Evolutionary conservation across 2,329 filamentous ascomycete genomes (phyloP).

Genomic region (Claviceps sp.): DNA sequence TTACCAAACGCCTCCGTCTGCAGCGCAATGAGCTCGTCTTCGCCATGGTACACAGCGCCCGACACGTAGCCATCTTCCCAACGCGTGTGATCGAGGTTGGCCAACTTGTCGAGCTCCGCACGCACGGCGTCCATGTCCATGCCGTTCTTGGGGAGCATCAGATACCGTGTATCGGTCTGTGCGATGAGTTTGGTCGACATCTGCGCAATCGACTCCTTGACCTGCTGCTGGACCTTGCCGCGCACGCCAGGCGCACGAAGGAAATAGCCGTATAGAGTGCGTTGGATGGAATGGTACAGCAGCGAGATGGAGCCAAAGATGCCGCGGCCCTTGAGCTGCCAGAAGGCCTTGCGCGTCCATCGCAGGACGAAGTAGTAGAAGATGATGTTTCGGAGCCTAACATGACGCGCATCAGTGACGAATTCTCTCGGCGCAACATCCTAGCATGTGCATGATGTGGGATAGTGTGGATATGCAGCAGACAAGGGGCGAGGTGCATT

Average conservation of each 20-base stretch:
- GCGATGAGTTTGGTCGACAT: conserved; percentile 75
- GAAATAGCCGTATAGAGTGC: conserved; percentile 72
- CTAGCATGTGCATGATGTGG: not conserved
- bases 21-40: conserved; percentile 63
- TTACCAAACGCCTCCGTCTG: conserved; percentile 88
- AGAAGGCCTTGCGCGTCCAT: conserved; percentile 65
- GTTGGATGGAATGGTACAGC: conserved; percentile 57
- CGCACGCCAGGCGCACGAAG: conserved; percentile 77
- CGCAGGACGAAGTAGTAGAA: conserved; percentile 81
- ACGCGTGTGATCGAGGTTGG: conserved; percentile 79
- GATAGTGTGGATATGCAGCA: not conserved
- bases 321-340: conserved; percentile 81
- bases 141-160: conserved; percentile 69
- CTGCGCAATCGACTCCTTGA: conserved; percentile 66
- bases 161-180: conserved; percentile 56
- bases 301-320: conserved; percentile 65
- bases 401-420: not conserved
- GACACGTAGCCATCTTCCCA: conserved; percentile 96
- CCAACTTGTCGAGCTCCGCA: conserved; percentile 65
- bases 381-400: conserved; percentile 65
- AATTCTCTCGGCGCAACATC: not conserved
- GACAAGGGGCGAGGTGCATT: not conserved
- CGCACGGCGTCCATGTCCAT: conserved; percentile 68
- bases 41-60: conserved; percentile 92
- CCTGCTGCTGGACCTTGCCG: conserved; percentile 70